Percentiles rank a stretch among this genome's conserved stretches.
phyloP scores from a whole-genome alignment of 2,329 filamentous ascomycete species.

The Fusarium sp. region DNA sequence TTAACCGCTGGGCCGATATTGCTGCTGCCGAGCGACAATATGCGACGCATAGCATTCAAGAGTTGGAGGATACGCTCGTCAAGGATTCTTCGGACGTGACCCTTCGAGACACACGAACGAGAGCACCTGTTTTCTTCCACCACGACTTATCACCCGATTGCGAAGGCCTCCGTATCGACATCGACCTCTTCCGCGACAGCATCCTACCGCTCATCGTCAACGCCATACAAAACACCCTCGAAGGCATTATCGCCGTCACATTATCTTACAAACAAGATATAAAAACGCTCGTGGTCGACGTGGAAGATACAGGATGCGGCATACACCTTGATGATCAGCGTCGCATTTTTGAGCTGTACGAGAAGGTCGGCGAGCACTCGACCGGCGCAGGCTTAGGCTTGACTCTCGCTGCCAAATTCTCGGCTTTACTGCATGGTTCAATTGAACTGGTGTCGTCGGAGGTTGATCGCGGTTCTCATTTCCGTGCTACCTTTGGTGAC shows the following conservation, averaged over 20 bases:
- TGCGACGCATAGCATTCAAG: constrained; percentile 32
- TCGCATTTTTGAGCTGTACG: constrained; percentile 57
- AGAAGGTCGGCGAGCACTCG: constrained; percentile 53
- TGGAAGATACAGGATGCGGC: constrained; percentile 56
- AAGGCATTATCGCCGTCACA: constrained; percentile 52
- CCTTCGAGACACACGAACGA: constrained; percentile 14
- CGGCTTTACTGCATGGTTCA: constrained; percentile 52
- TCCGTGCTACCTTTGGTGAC: constrained; percentile 43
- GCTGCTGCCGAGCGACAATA: constrained; percentile 47
- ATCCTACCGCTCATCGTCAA: constrained; percentile 56
- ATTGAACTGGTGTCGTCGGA: constrained; percentile 53
- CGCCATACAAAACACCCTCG: constrained; percentile 54
- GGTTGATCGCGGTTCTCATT: constrained; percentile 53
- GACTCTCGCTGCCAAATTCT: constrained; percentile 55
- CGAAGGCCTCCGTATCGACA: constrained; percentile 51
- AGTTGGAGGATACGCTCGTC: constrained; percentile 26
- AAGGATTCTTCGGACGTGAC: constrained; percentile 12
- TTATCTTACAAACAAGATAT: constrained; percentile 47
- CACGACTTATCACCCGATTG: constrained; percentile 27
- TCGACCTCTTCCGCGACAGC: constrained; percentile 55
- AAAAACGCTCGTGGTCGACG: constrained; percentile 51
- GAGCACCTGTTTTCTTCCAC: constrained; percentile 33
- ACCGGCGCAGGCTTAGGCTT: constrained; percentile 56
- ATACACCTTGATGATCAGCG: constrained; percentile 50
- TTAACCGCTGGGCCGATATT: constrained; percentile 53